Base-by-base conservation (phyloP, 225 moss, liverwort and hornwort genomes). In the Polytrichum formosum region DNA sequence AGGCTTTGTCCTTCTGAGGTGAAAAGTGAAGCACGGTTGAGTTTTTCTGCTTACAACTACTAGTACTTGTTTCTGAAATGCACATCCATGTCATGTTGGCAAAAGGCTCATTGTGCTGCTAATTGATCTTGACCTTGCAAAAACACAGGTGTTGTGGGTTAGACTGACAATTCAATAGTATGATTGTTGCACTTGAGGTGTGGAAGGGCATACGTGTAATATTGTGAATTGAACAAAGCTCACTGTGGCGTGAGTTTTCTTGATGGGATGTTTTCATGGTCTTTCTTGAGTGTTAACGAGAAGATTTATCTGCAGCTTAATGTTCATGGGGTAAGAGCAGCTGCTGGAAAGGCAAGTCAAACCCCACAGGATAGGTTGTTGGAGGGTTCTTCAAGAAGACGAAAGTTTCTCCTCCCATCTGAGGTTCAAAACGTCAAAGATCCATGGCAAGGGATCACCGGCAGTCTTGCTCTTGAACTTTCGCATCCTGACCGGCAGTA, bases 341-440 rank as follows among this genome's bases (percentile, higher is more conserved):
- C 54, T 68, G 25, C 25, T 60, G 58, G 54, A 72, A 64, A 29
- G 28, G 56, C 37, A 64, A 55, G 16, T 7, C 28, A 21, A 59
- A 22, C 18, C 21, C 23, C 17, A 31, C 19, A 33, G 5, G 33
- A 28, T 21, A 35, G 22, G 29, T 25, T 30, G 4, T 60, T 62
- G 63, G 27, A 68, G 78, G 62, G 73, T 70, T 7, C 76, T 76
- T 35, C 61, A 58, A 56, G 61, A 61, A 2, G 75, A 56, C 55
- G 63, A 37, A 53, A 55, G 65, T 70, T 25, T 55, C 1, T 64
- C 70, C 18, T 74, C 66, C 66, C 68, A 75, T 53, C 20, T 67
- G 28, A 76, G 77, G 55, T 59, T 29, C 70, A 76, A 67, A 58
- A 73, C 21, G 63, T 75, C 46, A 72, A 77, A 64, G 79, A 86